These are phyloP conservation scores for Pseudogymnoascus sp. DNA, from an alignment of 2,329 filamentous ascomycete genomes.

Conservation along the genomic window DNA sequence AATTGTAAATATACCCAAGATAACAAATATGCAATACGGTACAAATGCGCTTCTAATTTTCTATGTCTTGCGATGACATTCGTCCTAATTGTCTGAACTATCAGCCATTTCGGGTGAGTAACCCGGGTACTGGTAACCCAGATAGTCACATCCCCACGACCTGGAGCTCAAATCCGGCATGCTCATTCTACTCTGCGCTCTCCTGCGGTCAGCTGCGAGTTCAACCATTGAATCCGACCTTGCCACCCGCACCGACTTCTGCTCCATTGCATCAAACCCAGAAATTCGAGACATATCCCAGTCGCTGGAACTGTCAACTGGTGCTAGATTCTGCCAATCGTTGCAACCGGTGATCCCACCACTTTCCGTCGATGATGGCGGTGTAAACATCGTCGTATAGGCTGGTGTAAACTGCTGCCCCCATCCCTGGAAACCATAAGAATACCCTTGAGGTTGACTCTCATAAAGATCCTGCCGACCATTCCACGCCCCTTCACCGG, in stretches of 20 bases:
- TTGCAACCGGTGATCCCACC: not conserved
- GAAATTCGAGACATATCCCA: not conserved
- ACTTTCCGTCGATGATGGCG: not conserved
- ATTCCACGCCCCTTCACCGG: not conserved
- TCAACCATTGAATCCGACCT: not conserved
- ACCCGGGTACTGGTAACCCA: not conserved
- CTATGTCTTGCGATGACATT: not conserved
- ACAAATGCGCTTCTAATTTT: not conserved
- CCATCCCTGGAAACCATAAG: not conserved
- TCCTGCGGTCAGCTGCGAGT: not conserved
- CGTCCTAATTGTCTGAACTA: not conserved
- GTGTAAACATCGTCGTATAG: not conserved
- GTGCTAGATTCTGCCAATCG: not conserved
- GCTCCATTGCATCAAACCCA: not conserved
- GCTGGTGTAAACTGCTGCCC: not conserved
- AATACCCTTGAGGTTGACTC: not conserved
- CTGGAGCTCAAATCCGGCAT: not conserved
- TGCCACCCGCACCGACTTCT: not conserved
- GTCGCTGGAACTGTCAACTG: not conserved
- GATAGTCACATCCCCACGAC: not conserved
- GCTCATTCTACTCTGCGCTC: not conserved
- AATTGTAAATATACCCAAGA: slow-evolving; percentile 7
- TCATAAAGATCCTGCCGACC: not conserved
- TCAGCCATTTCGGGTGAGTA: not conserved
- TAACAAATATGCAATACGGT: slow-evolving; percentile 1